Conservation (phyloP, 768 basidiomycete species). For the Amanita thiersii region DNA sequence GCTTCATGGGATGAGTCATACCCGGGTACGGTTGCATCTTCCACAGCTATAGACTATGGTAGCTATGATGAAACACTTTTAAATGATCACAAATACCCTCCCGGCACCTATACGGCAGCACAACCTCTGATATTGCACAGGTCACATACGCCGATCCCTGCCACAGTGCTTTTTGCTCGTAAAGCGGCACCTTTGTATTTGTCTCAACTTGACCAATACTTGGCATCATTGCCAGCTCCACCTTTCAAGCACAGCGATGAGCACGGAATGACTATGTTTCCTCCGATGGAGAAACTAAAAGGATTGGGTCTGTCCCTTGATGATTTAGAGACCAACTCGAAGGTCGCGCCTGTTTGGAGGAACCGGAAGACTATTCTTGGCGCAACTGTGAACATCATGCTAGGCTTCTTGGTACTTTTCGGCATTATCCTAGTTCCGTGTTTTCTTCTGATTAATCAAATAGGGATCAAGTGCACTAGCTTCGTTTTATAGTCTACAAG, state of each 20-base stretch:
- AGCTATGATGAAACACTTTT: too few species aligned
- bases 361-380: slow-evolving; percentile 47
- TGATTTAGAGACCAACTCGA: slow-evolving; percentile 51
- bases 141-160: slow-evolving; percentile 42
- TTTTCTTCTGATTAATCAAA: slow-evolving; percentile 4
- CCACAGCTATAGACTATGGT: too few species aligned
- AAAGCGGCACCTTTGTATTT: slow-evolving; percentile 50
- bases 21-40: too few species aligned
- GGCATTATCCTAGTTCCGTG: neutral
- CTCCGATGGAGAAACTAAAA: slow-evolving; percentile 51
- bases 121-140: neutral
- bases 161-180: slow-evolving; percentile 49
- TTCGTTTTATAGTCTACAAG: slow-evolving; percentile 63
- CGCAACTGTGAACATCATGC: slow-evolving; percentile 31
- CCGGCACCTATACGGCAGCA: too few species aligned
- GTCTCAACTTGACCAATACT: slow-evolving; percentile 51
- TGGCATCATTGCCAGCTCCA: slow-evolving; percentile 40
- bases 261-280: slow-evolving; percentile 37
- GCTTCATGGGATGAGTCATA: too few species aligned
- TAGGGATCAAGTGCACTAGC: slow-evolving; percentile 67
- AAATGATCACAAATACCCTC: too few species aligned
- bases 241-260: slow-evolving; percentile 25
- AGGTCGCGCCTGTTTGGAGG: slow-evolving; percentile 41
- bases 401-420: slow-evolving; percentile 47
- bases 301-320: slow-evolving; percentile 41